Percentiles rank a stretch among this genome's conserved stretches.
These are phyloP conservation scores for Zygosaccharomyces siamensis DNA, from an alignment of 805 yeast species.

Conservation along the genomic window DNA sequence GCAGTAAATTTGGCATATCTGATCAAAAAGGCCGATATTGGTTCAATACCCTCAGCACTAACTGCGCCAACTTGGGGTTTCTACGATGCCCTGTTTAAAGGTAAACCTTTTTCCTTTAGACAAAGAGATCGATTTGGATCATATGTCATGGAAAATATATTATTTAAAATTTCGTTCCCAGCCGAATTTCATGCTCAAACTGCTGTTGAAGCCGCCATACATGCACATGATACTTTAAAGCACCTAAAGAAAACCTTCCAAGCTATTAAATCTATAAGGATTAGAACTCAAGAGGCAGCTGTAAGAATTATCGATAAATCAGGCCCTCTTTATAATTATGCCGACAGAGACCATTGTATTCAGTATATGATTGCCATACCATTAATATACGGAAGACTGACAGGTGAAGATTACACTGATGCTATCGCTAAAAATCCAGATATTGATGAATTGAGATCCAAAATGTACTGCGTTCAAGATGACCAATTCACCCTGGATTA, in stretches of 20 bases:
- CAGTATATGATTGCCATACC: slow-evolving; percentile 61
- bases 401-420: slow-evolving; percentile 56
- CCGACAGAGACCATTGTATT: slow-evolving; percentile 62
- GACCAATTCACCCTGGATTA: slow-evolving; percentile 46
- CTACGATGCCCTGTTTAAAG: slow-evolving; percentile 55
- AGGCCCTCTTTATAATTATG: slow-evolving; percentile 58
- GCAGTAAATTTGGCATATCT: slow-evolving; percentile 53
- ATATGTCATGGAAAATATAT: slow-evolving; percentile 58
- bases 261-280: slow-evolving; percentile 46
- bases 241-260: slow-evolving; percentile 41
- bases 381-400: slow-evolving; percentile 48
- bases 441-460: slow-evolving; percentile 47
- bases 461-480: slow-evolving; percentile 53
- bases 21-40: slow-evolving; percentile 49
- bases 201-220: slow-evolving; percentile 56
- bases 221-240: slow-evolving; percentile 37
- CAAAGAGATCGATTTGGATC: slow-evolving; percentile 48
- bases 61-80: slow-evolving; percentile 61
- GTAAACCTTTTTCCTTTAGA: slow-evolving; percentile 45
- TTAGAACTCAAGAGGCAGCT: slow-evolving; percentile 59
- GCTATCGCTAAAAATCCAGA: slow-evolving; percentile 47
- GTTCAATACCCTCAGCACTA: slow-evolving; percentile 51
- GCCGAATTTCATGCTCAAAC: slow-evolving; percentile 66
- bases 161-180: slow-evolving; percentile 59
- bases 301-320: slow-evolving; percentile 54